Conservation (phyloP, 805 yeast species). For the Wickerhamiella qilinensis region DNA sequence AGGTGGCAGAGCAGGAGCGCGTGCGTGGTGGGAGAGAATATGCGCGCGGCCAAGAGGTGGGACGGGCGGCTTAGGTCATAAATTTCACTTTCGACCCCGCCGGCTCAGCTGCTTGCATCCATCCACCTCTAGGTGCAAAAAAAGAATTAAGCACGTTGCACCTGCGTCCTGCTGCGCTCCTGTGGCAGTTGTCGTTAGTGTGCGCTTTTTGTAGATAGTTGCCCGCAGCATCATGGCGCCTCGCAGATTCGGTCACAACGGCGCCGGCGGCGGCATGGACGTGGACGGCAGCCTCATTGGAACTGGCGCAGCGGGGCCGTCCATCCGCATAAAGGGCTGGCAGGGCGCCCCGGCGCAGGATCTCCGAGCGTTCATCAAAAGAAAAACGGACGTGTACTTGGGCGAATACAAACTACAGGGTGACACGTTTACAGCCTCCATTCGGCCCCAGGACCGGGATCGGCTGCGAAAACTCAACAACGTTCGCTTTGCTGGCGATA, state of each 20-base stretch:
- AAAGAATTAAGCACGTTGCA: too few relatives aligned
- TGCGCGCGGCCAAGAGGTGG: too few relatives aligned
- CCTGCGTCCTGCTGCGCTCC: too few relatives aligned
- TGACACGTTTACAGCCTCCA: slow-evolving; percentile 43
- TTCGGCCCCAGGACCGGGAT: slow-evolving; percentile 41
- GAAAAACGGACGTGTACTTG: slow-evolving; percentile 46
- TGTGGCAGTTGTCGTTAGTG: too few relatives aligned
- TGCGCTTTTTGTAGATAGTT: too few relatives aligned
- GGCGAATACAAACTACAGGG: slow-evolving; percentile 38
- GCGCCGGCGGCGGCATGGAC: slow-evolving; percentile 19
- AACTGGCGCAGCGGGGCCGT: not conserved
- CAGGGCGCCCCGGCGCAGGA: slow-evolving; percentile 60
- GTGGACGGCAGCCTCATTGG: slow-evolving; percentile 21
- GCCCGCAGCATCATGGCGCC: not conserved
- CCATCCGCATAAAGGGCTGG: slow-evolving; percentile 38
- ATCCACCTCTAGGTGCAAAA: too few relatives aligned
- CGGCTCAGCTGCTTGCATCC: too few relatives aligned
- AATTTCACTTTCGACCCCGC: too few relatives aligned
- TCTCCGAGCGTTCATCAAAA: slow-evolving; percentile 46
- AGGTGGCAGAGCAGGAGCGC: too few relatives aligned
- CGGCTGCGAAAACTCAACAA: slow-evolving; percentile 50
- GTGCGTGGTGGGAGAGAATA: too few relatives aligned
- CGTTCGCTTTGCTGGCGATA: slow-evolving; percentile 64
- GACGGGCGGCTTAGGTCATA: too few relatives aligned
- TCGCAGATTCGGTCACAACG: slow-evolving; percentile 3